A percentile compares a stretch with the other conserved stretches of the same genome.
phyloP scores from a whole-genome alignment of 1,284 basidiomycete genomes.

The Vanrija pseudolonga region DNA sequence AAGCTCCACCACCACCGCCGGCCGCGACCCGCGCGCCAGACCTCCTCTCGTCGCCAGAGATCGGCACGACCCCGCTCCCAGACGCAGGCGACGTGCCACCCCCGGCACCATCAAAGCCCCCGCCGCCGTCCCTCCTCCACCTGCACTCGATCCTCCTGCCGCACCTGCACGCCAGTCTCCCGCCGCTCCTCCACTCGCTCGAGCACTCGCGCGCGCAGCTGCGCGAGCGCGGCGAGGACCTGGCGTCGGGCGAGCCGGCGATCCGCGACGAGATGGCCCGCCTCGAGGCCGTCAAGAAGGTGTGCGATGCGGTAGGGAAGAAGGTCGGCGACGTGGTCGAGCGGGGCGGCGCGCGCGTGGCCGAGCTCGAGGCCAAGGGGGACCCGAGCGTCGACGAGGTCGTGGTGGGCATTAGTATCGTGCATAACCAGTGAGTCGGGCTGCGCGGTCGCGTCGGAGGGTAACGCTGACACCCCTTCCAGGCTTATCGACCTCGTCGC shows the following conservation, averaged over 20 bases:
- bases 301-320: slow-evolving; percentile 73
- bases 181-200: slow-evolving; percentile 63
- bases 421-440: slow-evolving; percentile 84
- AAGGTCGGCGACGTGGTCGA: slow-evolving; percentile 63
- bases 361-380: slow-evolving; percentile 62
- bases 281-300: slow-evolving; percentile 89
- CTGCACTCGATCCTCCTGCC: slow-evolving; percentile 77
- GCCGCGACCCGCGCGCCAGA: slow-evolving; percentile 19
- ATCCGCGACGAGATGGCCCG: slow-evolving; percentile 93
- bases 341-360: slow-evolving; percentile 64
- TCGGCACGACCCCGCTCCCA: slow-evolving; percentile 38
- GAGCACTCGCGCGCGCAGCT: slow-evolving; percentile 69
- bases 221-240: slow-evolving; percentile 72
- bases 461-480: slow-evolving; percentile 1
- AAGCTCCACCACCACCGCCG: neutral
- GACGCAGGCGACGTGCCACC: slow-evolving; percentile 51
- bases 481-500: slow-evolving; percentile 92
- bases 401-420: slow-evolving; percentile 88
- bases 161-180: slow-evolving; percentile 67
- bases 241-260: slow-evolving; percentile 83
- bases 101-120: slow-evolving; percentile 75
- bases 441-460: no score
- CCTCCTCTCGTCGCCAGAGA: slow-evolving; percentile 31
- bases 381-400: slow-evolving; percentile 74
- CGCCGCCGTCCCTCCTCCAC: slow-evolving; percentile 66